Evolutionary conservation across 805 yeast species (phyloP).

Genomic region (Nakazawaea ishiwadae): DNA sequence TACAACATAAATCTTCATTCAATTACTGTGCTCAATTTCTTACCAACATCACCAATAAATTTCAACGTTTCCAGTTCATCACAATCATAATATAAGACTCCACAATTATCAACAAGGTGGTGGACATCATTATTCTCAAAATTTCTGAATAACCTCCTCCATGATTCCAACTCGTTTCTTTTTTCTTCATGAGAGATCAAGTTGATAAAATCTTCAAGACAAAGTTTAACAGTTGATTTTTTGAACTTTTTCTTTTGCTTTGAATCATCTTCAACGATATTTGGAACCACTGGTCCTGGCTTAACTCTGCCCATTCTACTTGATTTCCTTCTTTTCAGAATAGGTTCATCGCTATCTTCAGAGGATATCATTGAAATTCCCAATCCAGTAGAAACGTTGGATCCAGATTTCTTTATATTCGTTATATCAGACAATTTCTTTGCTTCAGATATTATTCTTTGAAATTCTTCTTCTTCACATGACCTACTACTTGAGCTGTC

Average conservation of each 20-base stretch:
- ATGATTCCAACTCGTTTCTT: background rate
- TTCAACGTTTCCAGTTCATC: slow-evolving; percentile 1
- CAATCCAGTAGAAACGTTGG: too few species aligned
- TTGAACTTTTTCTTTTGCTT: background rate
- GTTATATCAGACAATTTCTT: slow-evolving; percentile 8
- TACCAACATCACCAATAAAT: slow-evolving; percentile 2
- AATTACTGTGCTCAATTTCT: slow-evolving; percentile 3
- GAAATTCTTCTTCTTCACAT: slow-evolving; percentile 23
- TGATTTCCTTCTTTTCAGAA: slow-evolving; percentile 8
- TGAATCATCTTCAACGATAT: too few species aligned
- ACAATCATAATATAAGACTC: slow-evolving; percentile 3
- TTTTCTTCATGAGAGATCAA: too few species aligned
- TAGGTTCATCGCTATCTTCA: background rate
- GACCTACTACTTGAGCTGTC: background rate
- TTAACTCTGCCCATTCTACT: slow-evolving; percentile 7
- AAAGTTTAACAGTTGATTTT: background rate
- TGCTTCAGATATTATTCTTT: slow-evolving; percentile 20
- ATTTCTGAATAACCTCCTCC: slow-evolving; percentile 6
- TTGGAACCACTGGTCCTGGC: too few species aligned
- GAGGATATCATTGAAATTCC: background rate
- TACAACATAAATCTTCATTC: background rate
- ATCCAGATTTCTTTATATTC: background rate
- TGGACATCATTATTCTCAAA: slow-evolving; percentile 7
- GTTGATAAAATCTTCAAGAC: slow-evolving; percentile 8
- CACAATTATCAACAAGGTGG: background rate